Evolutionary conservation across 2,329 filamentous ascomycete genomes (phyloP).

Genomic region (Chalara sp.): DNA sequence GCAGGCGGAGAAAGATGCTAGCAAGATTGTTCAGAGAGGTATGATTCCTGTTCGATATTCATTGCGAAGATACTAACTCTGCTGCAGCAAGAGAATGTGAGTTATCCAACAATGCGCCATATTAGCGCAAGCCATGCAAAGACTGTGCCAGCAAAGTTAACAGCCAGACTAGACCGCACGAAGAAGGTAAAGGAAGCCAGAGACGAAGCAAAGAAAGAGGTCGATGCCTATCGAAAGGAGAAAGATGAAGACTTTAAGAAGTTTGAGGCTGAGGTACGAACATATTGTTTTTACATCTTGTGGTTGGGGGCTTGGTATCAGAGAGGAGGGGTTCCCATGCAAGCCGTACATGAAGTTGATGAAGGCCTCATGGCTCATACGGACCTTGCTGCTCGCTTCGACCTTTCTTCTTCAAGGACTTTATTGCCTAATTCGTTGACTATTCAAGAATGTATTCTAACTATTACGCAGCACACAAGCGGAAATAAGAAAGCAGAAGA

Average conservation of each 20-base stretch:
- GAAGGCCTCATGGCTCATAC: too few relatives aligned
- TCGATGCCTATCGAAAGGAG: slow-evolving; percentile 79
- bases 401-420: too few relatives aligned
- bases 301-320: too few relatives aligned
- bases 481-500: slow-evolving; percentile 80
- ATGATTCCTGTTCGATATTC: slow-evolving; percentile 22
- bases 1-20: slow-evolving; percentile 93
- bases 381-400: too few relatives aligned
- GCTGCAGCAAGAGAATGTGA: slow-evolving; percentile 75
- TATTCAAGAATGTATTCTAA: slow-evolving; percentile 4
- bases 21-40: slow-evolving; percentile 99
- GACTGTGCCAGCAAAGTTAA: too few relatives aligned
- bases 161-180: slow-evolving; percentile 62
- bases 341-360: too few relatives aligned
- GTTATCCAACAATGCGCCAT: background rate
- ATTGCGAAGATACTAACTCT: slow-evolving; percentile 22
- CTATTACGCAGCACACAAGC: slow-evolving; percentile 65
- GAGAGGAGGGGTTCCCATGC: too few relatives aligned
- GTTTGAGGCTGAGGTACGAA: slow-evolving; percentile 66
- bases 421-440: background rate
- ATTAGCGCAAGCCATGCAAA: too few relatives aligned
- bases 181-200: slow-evolving; percentile 96
- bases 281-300: background rate
- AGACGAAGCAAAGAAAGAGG: slow-evolving; percentile 95
- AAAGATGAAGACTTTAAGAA: slow-evolving; percentile 95